Conservation (phyloP, 2,329 filamentous ascomycete species). For the Exophiala sideris region DNA sequence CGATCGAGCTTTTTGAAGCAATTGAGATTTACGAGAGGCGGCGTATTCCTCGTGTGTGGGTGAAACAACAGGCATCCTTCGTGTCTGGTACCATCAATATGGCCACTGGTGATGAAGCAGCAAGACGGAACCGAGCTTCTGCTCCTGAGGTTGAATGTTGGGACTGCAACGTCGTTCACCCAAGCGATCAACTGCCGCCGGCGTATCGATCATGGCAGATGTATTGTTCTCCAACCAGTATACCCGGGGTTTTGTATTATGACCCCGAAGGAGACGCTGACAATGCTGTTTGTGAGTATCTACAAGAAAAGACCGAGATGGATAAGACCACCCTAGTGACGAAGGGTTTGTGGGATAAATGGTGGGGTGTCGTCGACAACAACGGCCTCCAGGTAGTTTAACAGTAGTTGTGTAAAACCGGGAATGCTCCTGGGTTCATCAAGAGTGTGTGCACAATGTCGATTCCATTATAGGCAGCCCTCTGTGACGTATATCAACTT, state of each 20-base stretch:
- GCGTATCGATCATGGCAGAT: constrained; percentile 23
- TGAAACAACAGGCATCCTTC: constrained; percentile 41
- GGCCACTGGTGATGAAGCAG: constrained; percentile 11
- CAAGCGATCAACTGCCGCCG: constrained; percentile 12
- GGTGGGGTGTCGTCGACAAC: constrained; percentile 20
- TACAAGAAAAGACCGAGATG: constrained; percentile 18
- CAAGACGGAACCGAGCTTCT: constrained; percentile 11
- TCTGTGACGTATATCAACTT: not conserved
- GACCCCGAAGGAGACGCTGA: constrained; percentile 26
- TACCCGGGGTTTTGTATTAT: constrained; percentile 24
- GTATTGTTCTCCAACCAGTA: constrained; percentile 12
- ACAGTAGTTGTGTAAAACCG: not conserved
- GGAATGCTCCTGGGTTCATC: not conserved
- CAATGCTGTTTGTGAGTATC: constrained; percentile 22
- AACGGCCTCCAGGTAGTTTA: constrained; percentile 11
- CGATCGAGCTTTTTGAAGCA: constrained; percentile 35
- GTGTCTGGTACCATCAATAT: constrained; percentile 21
- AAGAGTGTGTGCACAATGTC: not conserved
- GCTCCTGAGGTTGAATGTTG: constrained; percentile 13
- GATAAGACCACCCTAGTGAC: constrained; percentile 19
- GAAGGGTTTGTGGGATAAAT: constrained; percentile 22
- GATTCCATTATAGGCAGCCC: not conserved
- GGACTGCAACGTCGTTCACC: constrained; percentile 10
- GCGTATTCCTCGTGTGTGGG: constrained; percentile 42
- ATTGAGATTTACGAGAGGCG: constrained; percentile 40